phyloP scores from a whole-genome alignment of 2,329 filamentous ascomycete species.

The Penicillium sp. region DNA sequence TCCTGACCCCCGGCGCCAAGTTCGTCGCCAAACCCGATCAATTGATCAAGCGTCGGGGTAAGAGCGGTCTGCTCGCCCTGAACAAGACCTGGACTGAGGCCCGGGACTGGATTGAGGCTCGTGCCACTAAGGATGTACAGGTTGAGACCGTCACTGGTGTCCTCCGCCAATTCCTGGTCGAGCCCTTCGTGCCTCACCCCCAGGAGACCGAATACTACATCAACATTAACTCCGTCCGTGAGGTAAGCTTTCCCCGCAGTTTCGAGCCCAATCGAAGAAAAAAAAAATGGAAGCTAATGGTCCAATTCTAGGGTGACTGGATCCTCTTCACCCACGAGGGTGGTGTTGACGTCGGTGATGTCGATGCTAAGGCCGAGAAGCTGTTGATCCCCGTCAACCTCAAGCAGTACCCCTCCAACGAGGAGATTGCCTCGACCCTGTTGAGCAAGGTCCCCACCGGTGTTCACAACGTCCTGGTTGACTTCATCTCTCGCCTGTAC shows the following conservation, averaged over 20 bases:
- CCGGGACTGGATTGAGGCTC: conserved; percentile 87
- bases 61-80: conserved; percentile 92
- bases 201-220: conserved; percentile 98
- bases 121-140: conserved; percentile 86
- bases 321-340: conserved; percentile 99
- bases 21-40: conserved; percentile 99
- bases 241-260: conserved; percentile 66
- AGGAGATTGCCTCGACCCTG: conserved; percentile 80
- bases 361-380: conserved; percentile 98
- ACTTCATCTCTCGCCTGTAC: conserved; percentile 98
- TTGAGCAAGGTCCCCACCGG: conserved; percentile 92
- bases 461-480: conserved; percentile 95
- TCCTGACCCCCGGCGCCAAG: conserved; percentile 77
- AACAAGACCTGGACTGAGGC: conserved; percentile 98
- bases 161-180: conserved; percentile 92
- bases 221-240: conserved; percentile 99
- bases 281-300: conserved; percentile 22
- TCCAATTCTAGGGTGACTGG: conserved; percentile 78
- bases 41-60: conserved; percentile 98
- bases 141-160: conserved; percentile 89
- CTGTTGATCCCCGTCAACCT: conserved; percentile 95
- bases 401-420: conserved; percentile 90
- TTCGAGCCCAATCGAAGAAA: neutral
- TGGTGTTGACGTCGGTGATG: conserved; percentile 99
- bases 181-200: conserved; percentile 96